Evolutionary conservation across 495 filamentous ascomycete genomes (phyloP), one percentile per base, ranked within the genome.

Genomic region (Penicillium crystallinum): DNA sequence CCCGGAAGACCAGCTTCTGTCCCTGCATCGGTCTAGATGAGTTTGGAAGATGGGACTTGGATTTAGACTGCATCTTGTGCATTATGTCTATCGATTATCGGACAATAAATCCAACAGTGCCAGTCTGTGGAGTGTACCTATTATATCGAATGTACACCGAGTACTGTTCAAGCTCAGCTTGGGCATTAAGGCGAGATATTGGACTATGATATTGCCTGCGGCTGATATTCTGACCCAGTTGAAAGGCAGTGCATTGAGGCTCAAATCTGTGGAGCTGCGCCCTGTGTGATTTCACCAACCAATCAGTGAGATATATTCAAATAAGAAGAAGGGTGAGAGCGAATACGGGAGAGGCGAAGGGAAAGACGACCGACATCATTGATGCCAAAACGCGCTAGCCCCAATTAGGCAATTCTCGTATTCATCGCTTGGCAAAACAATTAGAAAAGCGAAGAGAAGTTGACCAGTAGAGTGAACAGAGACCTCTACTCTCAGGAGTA

Each of bases 1-100:
- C 45, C 18, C 63, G 61, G 38, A 70, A 65, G 25, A 65, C 51
- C 42, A 57, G 53, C 48, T 60, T 61, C 38, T 67, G 61, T 34
- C 69, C 62, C 43, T 66, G 58, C 56, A 62, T 52, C 40, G 50
- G 21, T 6, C 43, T 45, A 12, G 56, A 36, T 9, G 51, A 25
- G 46, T 41, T 25, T 42, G 25, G 5, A 48, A 29, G 21, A 15
- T 15, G 40, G 44, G 22, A 23, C n/a, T 21, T 37, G 31, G 52
- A 6, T 37, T 41, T 38, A 19, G 49, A 43, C 30, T 39, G 51
- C 52, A 52, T 54, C 27, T 31, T 25, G 9, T 55, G 22, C 4
- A 41, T 36, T 15, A n/a, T n/a, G n/a, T n/a, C n/a, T n/a, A n/a
- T n/a, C n/a, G 34, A 29, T 31, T 42, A 9, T 35, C 12, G 10